Percentiles rank a stretch among this genome's conserved stretches.
Evolutionary conservation across 495 filamentous ascomycete species (phyloP).

Genomic region (Talaromyces adpressus): DNA sequence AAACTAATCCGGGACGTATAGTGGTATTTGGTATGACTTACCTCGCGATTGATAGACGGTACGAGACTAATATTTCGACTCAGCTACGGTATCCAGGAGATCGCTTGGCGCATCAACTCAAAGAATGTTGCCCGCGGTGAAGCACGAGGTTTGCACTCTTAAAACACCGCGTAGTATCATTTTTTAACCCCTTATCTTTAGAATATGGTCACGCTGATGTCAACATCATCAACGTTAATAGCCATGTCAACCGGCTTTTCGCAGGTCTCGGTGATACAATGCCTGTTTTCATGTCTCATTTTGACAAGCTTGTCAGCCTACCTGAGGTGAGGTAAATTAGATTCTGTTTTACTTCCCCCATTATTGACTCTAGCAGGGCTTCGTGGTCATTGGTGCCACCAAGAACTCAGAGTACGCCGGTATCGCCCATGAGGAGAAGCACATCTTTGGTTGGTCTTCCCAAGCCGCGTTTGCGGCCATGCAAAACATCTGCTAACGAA

Average conservation of each 20-base stretch:
- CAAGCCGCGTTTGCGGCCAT: constrained; percentile 1
- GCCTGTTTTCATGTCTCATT: constrained; percentile 22
- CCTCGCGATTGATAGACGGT: neutral
- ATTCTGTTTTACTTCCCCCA: neutral
- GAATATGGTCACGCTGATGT: constrained; percentile 67
- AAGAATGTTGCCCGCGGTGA: constrained; percentile 67
- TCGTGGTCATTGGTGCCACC: constrained; percentile 66
- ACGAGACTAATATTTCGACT: constrained; percentile 42
- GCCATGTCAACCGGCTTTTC: constrained; percentile 68
- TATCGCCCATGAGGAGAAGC: constrained; percentile 67
- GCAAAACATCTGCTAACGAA: constrained; percentile 7
- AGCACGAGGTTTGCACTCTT: constrained; percentile 24
- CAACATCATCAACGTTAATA: constrained; percentile 39
- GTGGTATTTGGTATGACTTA: constrained; percentile 19
- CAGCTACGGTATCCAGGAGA: constrained; percentile 76
- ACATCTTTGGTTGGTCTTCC: constrained; percentile 34
- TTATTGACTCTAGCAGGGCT: constrained; percentile 54
- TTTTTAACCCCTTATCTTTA: constrained; percentile 18
- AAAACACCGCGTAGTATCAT: neutral
- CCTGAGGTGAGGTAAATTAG: constrained; percentile 13
- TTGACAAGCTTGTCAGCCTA: constrained; percentile 21
- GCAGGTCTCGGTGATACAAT: constrained; percentile 19
- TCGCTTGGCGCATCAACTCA: constrained; percentile 65
- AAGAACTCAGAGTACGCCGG: constrained; percentile 70
- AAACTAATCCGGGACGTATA: constrained; percentile 11